phyloP scores from a whole-genome alignment of 1,139 yeast species.

The Blastobotrys aristatus region DNA sequence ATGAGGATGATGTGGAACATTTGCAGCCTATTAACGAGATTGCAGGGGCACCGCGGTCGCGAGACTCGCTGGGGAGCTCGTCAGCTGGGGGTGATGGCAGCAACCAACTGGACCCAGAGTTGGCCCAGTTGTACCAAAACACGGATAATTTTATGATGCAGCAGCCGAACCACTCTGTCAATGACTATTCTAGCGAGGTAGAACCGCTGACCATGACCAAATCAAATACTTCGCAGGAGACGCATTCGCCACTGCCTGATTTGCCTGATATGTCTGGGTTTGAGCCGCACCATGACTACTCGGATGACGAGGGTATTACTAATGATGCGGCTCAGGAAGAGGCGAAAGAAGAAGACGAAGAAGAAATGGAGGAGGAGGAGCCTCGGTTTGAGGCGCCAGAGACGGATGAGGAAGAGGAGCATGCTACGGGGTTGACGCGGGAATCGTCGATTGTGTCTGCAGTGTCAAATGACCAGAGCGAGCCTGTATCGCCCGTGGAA shows the following conservation, averaged over 20 bases:
- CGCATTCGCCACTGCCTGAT: constrained; percentile 1
- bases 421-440: neutral
- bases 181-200: constrained; percentile 19
- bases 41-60: neutral
- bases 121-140: constrained; percentile 33
- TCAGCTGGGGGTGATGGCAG: neutral
- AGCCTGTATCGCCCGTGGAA: constrained; percentile 4
- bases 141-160: constrained; percentile 28
- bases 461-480: neutral
- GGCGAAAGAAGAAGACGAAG: neutral
- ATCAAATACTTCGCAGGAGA: constrained; percentile 12
- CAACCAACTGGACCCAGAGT: constrained; percentile 24
- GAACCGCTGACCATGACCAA: constrained; percentile 25
- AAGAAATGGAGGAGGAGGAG: neutral
- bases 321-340: neutral
- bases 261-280: neutral
- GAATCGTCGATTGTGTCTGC: neutral
- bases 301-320: constrained; percentile 8
- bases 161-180: constrained; percentile 17
- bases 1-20: neutral
- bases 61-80: neutral
- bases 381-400: neutral
- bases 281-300: constrained; percentile 9
- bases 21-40: neutral
- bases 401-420: neutral